These are phyloP conservation scores for Apiospora saccharicola DNA, from an alignment of 2,329 filamentous ascomycete species.

Conservation along the genomic window DNA sequence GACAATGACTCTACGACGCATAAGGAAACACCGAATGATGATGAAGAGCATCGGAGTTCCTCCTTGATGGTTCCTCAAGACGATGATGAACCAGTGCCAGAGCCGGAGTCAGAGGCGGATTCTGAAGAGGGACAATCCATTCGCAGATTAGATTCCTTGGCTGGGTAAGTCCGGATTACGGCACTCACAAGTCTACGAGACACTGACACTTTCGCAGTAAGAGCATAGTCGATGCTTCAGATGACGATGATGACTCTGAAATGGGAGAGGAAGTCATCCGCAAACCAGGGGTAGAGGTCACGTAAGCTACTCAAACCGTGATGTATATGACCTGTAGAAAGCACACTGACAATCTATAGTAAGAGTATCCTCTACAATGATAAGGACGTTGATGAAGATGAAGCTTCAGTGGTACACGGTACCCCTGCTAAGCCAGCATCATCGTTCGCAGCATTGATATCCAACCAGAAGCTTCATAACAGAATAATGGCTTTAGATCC, in stretches of 20 bases:
- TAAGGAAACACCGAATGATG: not conserved
- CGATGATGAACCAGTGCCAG: not conserved
- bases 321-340: not conserved
- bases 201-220: not conserved
- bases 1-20: not conserved
- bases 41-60: not conserved
- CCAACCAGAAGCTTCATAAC: slow-evolving; percentile 29
- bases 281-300: not conserved
- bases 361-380: slow-evolving; percentile 36
- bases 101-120: slow-evolving; percentile 2
- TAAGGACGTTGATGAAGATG: slow-evolving; percentile 28
- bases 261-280: not conserved
- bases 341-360: slow-evolving; percentile 35
- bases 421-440: not conserved
- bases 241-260: slow-evolving; percentile 5
- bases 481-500: slow-evolving; percentile 12
- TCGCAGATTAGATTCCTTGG: not conserved
- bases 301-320: not conserved
- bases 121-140: not conserved
- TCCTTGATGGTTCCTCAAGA: not conserved
- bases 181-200: not conserved
- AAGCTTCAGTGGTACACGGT: not conserved
- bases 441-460: slow-evolving; percentile 21
- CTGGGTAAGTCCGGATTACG: not conserved
- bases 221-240: not conserved